Evolutionary conservation across 2,329 filamentous ascomycete genomes (phyloP), one percentile per base, ranked within the genome.

Genomic region (Graphiopsis chlorocephala): DNA sequence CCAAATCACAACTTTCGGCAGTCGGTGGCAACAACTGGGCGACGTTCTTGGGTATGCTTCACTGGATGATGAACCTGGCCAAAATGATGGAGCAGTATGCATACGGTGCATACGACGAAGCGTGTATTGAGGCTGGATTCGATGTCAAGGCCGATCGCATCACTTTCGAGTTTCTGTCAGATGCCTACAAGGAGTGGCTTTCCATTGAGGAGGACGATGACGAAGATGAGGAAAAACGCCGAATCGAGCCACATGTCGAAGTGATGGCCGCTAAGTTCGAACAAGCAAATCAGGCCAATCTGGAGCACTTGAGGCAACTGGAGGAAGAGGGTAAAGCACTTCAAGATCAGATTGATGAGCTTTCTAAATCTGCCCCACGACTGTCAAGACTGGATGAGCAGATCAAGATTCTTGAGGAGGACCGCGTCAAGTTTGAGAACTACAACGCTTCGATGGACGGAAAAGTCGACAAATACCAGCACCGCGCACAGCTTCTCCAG

Each of bases 31-130:
- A 97, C 78, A 98, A 98, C 75, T 99, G 95, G 95, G 90, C 90
- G 67, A 95, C 92, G 0, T 98, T 99, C 73, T 82, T 99, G 14
- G 95, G 93, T 0, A 82, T 99, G 76, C 83, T 99, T 59, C 93
- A 99, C 79, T 99, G 95, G 95, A 94, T 99, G 88, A 97, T 99
- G 94, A 93, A 98, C 78, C 82, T 99, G 60, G 92, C 92, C 4
- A 89, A 94, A 71, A 96, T 98, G 89, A 86, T 98, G 74, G 93
- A 98, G 67, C 86, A 90, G 25, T 98, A 93, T 74, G 82, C 86
- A 1, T 78, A 82, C 63, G 90, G 93, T 65, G 87, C 88, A 55
- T 99, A 97, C 76, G 93, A 97, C 70, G 90, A 97, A 61, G 93
- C 93, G 1, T 97, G 93, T 75, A 84, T 90, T 48, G 94, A 97